phyloP scores from a whole-genome alignment of 768 basidiomycete species.

The Rhizopogon vesiculosus region DNA sequence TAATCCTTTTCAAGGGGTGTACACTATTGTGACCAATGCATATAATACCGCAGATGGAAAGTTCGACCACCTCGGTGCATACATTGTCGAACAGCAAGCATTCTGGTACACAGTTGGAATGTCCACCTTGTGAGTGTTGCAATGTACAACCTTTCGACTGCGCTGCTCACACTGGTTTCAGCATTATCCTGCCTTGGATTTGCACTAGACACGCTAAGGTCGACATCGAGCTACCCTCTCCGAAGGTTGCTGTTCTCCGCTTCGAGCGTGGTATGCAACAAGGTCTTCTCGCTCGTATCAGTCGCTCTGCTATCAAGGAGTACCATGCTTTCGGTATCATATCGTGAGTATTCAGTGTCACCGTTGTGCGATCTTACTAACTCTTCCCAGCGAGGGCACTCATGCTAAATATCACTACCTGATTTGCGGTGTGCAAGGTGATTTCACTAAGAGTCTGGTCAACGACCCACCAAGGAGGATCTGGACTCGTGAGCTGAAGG shows the following conservation, averaged over 20 bases:
- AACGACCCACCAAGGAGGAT: constrained; percentile 62
- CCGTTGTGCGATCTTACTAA: constrained; percentile 3
- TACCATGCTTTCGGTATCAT: constrained; percentile 82
- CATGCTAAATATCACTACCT: constrained; percentile 77
- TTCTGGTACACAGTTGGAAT: constrained; percentile 75
- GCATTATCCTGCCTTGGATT: constrained; percentile 71
- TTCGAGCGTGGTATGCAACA: constrained; percentile 85
- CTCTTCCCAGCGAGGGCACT: constrained; percentile 51
- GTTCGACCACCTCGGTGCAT: constrained; percentile 53
- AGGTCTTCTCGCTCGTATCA: constrained; percentile 69
- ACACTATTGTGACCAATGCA: constrained; percentile 62
- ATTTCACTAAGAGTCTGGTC: constrained; percentile 73
- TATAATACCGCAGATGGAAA: constrained; percentile 50
- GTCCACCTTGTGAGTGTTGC: constrained; percentile 57
- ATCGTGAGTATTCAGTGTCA: constrained; percentile 41
- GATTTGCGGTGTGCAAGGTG: constrained; percentile 78
- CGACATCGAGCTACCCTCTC: constrained; percentile 77
- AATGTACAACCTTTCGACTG: background rate
- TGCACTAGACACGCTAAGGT: constrained; percentile 69
- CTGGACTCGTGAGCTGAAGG: constrained; percentile 82
- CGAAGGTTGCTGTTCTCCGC: constrained; percentile 74
- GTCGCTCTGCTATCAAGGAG: constrained; percentile 70
- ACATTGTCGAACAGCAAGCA: constrained; percentile 63
- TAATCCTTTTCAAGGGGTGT: constrained; percentile 44
- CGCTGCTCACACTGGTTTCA: constrained; percentile 23